Conservation (phyloP, 2,329 filamentous ascomycete genomes). For the Rhynchosporium agropyri region DNA sequence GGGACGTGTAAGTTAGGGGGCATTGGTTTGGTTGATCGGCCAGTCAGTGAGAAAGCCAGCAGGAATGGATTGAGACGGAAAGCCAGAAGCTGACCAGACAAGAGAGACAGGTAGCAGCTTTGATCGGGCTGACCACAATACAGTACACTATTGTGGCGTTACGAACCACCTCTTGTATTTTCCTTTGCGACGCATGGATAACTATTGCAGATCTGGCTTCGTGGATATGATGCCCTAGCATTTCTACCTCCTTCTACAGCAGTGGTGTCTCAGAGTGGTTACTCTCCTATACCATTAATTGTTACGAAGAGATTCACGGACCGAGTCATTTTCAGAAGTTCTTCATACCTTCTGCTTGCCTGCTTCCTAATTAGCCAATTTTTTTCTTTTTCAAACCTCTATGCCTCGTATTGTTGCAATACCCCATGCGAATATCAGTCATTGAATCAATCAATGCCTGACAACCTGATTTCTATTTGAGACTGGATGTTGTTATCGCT, state of each 20-base stretch:
- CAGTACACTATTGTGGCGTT: neutral
- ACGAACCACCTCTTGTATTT: neutral
- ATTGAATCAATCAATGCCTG: too few species aligned
- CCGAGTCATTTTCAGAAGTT: too few species aligned
- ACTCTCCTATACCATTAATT: neutral
- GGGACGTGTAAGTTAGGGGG: conserved; percentile 14
- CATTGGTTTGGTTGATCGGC: conserved; percentile 1
- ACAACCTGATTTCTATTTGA: too few species aligned
- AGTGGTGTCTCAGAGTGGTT: neutral
- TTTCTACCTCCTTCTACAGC: conserved; percentile 2
- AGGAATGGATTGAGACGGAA: neutral
- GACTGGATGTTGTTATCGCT: too few species aligned
- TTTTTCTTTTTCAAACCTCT: too few species aligned
- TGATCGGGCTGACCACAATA: conserved; percentile 15
- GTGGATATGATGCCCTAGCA: conserved; percentile 22
- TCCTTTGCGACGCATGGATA: conserved; percentile 4
- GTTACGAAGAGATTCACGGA: too few species aligned
- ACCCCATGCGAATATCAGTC: too few species aligned
- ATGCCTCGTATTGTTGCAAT: too few species aligned
- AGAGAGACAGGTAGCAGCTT: neutral
- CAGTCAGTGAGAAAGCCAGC: neutral
- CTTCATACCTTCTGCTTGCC: too few species aligned
- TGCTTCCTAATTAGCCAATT: too few species aligned
- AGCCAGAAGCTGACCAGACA: neutral
- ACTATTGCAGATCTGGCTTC: conserved; percentile 4